Evolutionary conservation across 2,329 filamentous ascomycete species (phyloP).

Genomic region (Ustilaginoidea virens): DNA sequence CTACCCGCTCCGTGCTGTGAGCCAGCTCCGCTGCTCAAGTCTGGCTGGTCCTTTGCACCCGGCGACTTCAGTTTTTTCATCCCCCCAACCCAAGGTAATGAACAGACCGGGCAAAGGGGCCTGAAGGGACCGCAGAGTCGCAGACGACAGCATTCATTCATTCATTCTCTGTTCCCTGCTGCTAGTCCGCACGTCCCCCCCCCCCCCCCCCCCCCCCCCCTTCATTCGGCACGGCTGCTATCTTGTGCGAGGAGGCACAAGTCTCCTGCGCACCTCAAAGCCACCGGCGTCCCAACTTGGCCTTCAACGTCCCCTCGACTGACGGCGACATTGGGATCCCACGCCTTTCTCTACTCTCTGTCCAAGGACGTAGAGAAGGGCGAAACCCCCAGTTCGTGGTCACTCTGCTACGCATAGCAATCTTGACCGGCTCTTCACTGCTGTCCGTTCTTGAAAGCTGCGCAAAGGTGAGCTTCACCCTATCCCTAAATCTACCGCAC

Average conservation of each 20-base stretch:
- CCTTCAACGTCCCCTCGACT: neutral
- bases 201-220: constrained; percentile 1
- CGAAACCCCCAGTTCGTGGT: too few relatives aligned
- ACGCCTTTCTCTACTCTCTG: neutral
- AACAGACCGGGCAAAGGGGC: too few relatives aligned
- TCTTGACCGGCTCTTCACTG: constrained; percentile 2
- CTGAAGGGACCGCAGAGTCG: too few relatives aligned
- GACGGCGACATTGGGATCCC: neutral
- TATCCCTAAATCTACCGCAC: constrained; percentile 1
- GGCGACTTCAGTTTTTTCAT: constrained; percentile 1
- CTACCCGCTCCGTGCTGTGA: too few relatives aligned
- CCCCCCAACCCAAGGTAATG: constrained; percentile 2
- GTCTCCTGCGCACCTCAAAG: neutral
- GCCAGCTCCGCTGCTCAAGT: too few relatives aligned
- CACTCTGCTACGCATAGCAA: neutral
- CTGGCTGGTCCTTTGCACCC: too few relatives aligned
- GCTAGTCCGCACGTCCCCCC: too few relatives aligned
- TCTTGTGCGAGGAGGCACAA: constrained; percentile 1
- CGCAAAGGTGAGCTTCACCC: constrained; percentile 2
- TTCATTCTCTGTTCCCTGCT: too few relatives aligned
- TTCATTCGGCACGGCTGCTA: constrained; percentile 1
- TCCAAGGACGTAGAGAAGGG: too few relatives aligned
- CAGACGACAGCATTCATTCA: too few relatives aligned
- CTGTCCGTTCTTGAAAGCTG: constrained; percentile 3
- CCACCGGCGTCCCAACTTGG: neutral